Evolutionary conservation across 2,329 filamentous ascomycete genomes (phyloP).

Genomic region (Ceratocystis colombiana): DNA sequence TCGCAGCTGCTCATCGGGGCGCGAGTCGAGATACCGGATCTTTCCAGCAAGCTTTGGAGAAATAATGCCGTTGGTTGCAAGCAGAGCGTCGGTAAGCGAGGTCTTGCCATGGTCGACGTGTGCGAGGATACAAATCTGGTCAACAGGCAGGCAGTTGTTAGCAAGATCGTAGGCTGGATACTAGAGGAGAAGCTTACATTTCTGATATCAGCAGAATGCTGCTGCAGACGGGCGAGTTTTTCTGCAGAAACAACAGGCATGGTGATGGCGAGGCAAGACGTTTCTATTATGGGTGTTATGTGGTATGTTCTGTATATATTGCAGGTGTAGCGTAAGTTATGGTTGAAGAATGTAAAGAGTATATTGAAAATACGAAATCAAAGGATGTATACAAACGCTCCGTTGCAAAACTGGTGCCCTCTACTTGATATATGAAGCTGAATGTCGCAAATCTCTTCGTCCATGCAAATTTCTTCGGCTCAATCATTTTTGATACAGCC

Average conservation of each 20-base stretch:
- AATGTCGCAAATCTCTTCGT: neutral
- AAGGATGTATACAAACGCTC: neutral
- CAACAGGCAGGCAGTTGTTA: conserved; percentile 24
- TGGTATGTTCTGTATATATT: too few species aligned
- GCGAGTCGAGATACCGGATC: conserved; percentile 92
- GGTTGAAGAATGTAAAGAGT: neutral
- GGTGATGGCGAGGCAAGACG: conserved; percentile 29
- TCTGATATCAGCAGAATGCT: conserved; percentile 75
- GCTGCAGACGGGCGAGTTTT: conserved; percentile 82
- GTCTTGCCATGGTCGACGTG: conserved; percentile 99
- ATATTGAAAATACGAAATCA: neutral
- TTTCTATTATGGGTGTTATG: too few species aligned
- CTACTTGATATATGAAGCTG: conserved; percentile 15
- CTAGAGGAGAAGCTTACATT: conserved; percentile 53
- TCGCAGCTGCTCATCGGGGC: conserved; percentile 87
- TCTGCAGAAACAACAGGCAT: conserved; percentile 93
- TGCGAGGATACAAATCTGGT: conserved; percentile 82
- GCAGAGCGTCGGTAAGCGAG: conserved; percentile 86
- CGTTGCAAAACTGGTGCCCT: neutral
- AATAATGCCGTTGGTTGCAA: conserved; percentile 98
- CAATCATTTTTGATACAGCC: conserved; percentile 16
- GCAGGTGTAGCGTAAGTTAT: neutral
- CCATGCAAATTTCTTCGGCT: neutral
- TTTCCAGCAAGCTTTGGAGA: conserved; percentile 95
- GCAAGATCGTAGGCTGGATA: neutral